Base-by-base conservation (phyloP, 192 early-diverging fungal genomes). In the Physocladia obscura region DNA sequence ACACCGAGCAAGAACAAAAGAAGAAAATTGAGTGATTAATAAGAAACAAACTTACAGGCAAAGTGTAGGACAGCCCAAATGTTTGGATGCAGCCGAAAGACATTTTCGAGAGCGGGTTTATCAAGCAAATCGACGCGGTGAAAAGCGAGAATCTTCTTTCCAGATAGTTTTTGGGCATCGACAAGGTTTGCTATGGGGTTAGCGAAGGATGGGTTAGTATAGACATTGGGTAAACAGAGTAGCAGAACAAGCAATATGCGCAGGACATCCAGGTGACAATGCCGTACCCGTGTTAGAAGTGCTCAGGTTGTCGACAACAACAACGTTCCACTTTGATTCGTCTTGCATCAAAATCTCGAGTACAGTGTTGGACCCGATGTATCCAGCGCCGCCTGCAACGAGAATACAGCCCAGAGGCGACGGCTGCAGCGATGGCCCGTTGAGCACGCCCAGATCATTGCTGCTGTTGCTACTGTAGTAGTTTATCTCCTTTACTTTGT, bases 331-430 rank as follows among this genome's bases (percentile, higher is more conserved):
- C 40, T 35, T 49, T 27, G 17, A 29, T 22, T 27, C n/a, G 15
- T 22, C 52, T 22, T 15, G n/a, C 15, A 22, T 11, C 13, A 54
- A 27, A 8, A 54, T 15, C 24, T 54, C 52, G 52, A 92, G 71
- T 11, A 93, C 89, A 0, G 92, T 93, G 82, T 96, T 93, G 22
- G 90, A 92, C 8, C 94, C 93, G 63, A 96, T 94, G 71, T 95
- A 96, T 2, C 94, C 94, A n/a, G 77, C 77, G 27, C 77, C 77
- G 19, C 77, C 77, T 32, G 79, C 81, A 1, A 81, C 78, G 1
- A 82, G 70, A 6, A 80, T 69, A 58, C n/a, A 54, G 52, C 6
- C 13, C 3, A 30, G 32, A 6, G 17, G 4, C n/a, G 24, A 65
- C 11, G 62, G 62, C 13, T 13, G 22, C 35, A 5, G 6, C 0